A percentile compares a stretch with the other conserved stretches of the same genome.
Conservation (phyloP, 1,284 basidiomycete species). For the Vanrija humicola region DNA sequence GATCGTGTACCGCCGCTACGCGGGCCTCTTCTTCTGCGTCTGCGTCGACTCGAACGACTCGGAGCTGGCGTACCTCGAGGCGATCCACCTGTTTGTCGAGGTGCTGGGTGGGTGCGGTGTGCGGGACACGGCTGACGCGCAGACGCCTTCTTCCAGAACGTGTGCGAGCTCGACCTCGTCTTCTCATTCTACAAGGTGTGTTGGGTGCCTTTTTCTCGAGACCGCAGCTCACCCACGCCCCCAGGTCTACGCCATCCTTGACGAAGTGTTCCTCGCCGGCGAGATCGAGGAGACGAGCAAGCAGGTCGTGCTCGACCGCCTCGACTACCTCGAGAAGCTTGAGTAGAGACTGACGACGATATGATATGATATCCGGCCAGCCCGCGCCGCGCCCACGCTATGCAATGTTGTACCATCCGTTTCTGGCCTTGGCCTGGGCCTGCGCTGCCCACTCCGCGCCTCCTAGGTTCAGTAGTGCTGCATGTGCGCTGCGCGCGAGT, state of each 20-base stretch:
- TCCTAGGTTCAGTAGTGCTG: too few species aligned
- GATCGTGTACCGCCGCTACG: slow-evolving; percentile 90
- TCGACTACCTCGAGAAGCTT: slow-evolving; percentile 86
- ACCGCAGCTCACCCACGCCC: neutral
- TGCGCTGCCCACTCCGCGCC: too few species aligned
- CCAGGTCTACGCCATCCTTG: slow-evolving; percentile 92
- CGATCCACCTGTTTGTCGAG: slow-evolving; percentile 97
- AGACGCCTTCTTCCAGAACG: slow-evolving; percentile 98
- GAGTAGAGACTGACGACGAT: slow-evolving; percentile 36
- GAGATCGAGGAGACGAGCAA: slow-evolving; percentile 98
- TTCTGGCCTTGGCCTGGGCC: too few species aligned
- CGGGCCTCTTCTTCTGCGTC: slow-evolving; percentile 95
- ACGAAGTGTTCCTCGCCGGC: slow-evolving; percentile 97
- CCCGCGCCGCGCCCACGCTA: neutral
- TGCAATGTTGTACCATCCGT: slow-evolving; percentile 7
- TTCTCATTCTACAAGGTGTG: slow-evolving; percentile 97
- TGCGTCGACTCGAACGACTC: slow-evolving; percentile 98
- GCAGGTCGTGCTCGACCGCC: slow-evolving; percentile 80
- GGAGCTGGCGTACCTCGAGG: slow-evolving; percentile 93
- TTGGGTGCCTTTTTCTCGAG: neutral
- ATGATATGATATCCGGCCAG: neutral
- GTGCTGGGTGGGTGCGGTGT: slow-evolving; percentile 68
- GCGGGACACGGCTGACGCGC: slow-evolving; percentile 1
- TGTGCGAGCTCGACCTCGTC: slow-evolving; percentile 92
- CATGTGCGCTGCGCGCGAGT: too few species aligned